Conservation (phyloP, 116 monocot species). For the Posidonia oceanica region DNA sequence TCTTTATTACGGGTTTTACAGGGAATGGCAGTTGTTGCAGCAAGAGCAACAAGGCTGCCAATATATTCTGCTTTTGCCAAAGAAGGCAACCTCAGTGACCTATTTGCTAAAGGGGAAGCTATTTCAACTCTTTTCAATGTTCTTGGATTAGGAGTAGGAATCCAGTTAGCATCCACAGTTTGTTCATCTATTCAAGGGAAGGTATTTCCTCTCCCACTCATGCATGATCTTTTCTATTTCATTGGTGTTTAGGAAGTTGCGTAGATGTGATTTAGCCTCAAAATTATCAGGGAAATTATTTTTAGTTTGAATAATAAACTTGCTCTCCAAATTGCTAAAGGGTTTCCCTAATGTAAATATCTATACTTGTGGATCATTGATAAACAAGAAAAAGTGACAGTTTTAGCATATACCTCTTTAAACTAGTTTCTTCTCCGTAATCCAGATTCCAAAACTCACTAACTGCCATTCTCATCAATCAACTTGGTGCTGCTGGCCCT, state of each 20-base stretch:
- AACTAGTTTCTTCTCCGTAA: no score
- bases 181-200: conserved; percentile 94
- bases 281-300: background rate
- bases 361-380: no score
- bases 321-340: no score
- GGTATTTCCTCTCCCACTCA: conserved; percentile 25
- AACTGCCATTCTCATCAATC: no score
- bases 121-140: conserved; percentile 95
- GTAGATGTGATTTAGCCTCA: background rate
- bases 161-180: conserved; percentile 91
- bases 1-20: conserved; percentile 13
- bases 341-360: no score
- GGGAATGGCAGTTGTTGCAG: conserved; percentile 98
- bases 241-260: background rate
- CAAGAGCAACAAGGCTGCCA: conserved; percentile 87
- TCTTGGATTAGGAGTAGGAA: conserved; percentile 71
- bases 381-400: no score
- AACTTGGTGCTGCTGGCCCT: no score
- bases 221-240: background rate
- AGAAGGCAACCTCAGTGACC: conserved; percentile 91
- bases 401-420: no score
- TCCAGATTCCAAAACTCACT: no score
- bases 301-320: background rate
- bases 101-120: conserved; percentile 98
- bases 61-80: conserved; percentile 98